Percentiles rank a stretch among this genome's conserved stretches.
These are phyloP conservation scores for Mitragyna speciosa DNA, from an alignment of 257 asterid genomes.

Conservation along the genomic window DNA sequence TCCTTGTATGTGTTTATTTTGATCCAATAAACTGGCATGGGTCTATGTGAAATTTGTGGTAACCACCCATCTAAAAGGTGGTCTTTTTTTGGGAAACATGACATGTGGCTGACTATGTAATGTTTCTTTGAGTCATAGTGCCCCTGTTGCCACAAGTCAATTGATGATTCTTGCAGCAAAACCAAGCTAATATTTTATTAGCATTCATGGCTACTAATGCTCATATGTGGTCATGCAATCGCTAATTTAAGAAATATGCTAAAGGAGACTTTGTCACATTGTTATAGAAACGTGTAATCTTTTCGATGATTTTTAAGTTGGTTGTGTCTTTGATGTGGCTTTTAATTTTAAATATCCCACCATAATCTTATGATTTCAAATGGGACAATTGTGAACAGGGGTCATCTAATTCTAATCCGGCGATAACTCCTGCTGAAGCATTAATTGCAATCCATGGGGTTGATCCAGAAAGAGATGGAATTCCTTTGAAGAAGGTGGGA, in stretches of 20 bases:
- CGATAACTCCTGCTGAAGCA: slow-evolving; percentile 92
- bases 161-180: not conserved
- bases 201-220: not conserved
- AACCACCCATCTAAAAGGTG: not conserved
- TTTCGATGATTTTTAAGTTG: not conserved
- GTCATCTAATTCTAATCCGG: slow-evolving; percentile 54
- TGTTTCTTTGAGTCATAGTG: not conserved
- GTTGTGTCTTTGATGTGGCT: not conserved
- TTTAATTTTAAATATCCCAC: not conserved
- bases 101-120: not conserved
- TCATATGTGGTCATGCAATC: not conserved
- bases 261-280: not conserved
- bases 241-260: not conserved
- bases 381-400: slow-evolving; percentile 47
- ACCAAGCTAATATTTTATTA: not conserved
- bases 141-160: not conserved
- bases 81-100: not conserved
- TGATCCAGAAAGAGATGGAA: slow-evolving; percentile 86
- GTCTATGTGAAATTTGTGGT: not conserved
- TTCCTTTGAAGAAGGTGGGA: slow-evolving; percentile 84
- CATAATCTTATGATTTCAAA: not conserved
- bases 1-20: slow-evolving; percentile 1
- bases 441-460: slow-evolving; percentile 92
- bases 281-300: too few relatives aligned
- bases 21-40: slow-evolving; percentile 4